Conservation (phyloP, 202 grass and related monocot species). For the Tripidium arundinaceum region DNA sequence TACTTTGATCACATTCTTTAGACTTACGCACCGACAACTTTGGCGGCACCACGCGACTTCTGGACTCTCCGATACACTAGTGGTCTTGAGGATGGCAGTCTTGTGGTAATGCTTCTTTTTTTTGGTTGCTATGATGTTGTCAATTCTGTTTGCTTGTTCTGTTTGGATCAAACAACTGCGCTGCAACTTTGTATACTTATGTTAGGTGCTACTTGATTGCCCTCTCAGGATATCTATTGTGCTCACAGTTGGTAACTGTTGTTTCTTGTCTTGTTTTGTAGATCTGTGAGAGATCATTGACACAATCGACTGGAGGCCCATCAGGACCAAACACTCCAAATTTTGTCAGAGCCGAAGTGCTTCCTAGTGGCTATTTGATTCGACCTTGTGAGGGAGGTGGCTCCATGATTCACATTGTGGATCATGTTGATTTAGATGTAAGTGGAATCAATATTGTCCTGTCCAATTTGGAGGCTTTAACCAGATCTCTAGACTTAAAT, state of each 20-base stretch:
- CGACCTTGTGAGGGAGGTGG: slow-evolving; percentile 92
- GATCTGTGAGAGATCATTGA: slow-evolving; percentile 97
- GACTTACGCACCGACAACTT: slow-evolving; percentile 87
- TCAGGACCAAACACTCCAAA: slow-evolving; percentile 58
- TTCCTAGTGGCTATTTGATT: slow-evolving; percentile 93
- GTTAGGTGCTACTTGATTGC: too few relatives aligned
- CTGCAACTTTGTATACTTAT: too few relatives aligned
- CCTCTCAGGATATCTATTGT: too few relatives aligned
- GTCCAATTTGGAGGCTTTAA: too few relatives aligned
- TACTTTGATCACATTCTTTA: slow-evolving; percentile 41
- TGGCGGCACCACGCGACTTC: slow-evolving; percentile 75
- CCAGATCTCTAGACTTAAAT: not conserved
- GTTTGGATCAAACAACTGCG: too few relatives aligned
- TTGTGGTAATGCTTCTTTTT: slow-evolving; percentile 91
- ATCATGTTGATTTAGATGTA: slow-evolving; percentile 98
- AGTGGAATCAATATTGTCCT: slow-evolving; percentile 22
- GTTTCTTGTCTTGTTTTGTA: slow-evolving; percentile 24
- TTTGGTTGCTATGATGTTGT: not conserved
- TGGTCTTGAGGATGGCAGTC: slow-evolving; percentile 94
- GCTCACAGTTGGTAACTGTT: not conserved
- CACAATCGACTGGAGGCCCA: slow-evolving; percentile 79
- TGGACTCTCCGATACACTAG: slow-evolving; percentile 93
- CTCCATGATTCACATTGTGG: slow-evolving; percentile 98
- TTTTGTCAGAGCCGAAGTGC: slow-evolving; percentile 90
- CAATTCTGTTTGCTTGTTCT: too few relatives aligned